Conservation (phyloP, 140 eudicot genomes). For the Stevia rebaudiana region DNA sequence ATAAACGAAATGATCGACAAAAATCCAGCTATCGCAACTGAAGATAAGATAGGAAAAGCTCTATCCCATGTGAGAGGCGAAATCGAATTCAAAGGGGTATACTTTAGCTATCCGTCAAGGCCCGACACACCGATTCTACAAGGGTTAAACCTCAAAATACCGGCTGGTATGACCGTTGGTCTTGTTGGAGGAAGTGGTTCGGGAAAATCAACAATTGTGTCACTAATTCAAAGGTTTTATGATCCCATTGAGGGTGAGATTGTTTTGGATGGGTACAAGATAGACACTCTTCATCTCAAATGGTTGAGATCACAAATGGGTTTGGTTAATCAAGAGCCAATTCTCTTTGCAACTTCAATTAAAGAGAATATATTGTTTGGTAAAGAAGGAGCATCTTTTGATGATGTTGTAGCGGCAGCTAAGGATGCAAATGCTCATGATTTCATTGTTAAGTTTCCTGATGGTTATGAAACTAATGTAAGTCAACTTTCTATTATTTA, state of each 20-base stretch:
- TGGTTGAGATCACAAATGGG: constrained; percentile 55
- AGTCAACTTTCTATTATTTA: not conserved
- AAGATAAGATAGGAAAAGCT: constrained; percentile 41
- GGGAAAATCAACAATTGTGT: constrained; percentile 41
- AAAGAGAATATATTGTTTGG: constrained; percentile 48
- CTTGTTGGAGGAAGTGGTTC: constrained; percentile 60
- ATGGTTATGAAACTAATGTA: constrained; percentile 48
- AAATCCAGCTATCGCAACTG: constrained; percentile 24
- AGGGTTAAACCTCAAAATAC: constrained; percentile 38
- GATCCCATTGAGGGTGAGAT: constrained; percentile 51
- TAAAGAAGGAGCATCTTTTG: constrained; percentile 41
- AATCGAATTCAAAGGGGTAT: constrained; percentile 41
- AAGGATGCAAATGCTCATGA: constrained; percentile 54
- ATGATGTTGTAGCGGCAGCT: constrained; percentile 44
- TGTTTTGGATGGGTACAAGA: constrained; percentile 38
- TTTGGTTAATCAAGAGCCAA: constrained; percentile 49
- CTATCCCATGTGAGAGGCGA: constrained; percentile 40
- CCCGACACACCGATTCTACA: constrained; percentile 44
- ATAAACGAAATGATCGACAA: constrained; percentile 38
- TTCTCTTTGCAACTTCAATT: constrained; percentile 47
- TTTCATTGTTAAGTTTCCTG: constrained; percentile 43
- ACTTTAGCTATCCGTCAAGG: constrained; percentile 49
- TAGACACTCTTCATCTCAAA: constrained; percentile 41
- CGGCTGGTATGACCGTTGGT: constrained; percentile 39
- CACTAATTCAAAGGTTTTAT: constrained; percentile 44